Percentiles rank a stretch among this genome's conserved stretches.
These are phyloP conservation scores for Fremontodendron californicum DNA, from an alignment of 345 rosid genomes.

Conservation along the genomic window DNA sequence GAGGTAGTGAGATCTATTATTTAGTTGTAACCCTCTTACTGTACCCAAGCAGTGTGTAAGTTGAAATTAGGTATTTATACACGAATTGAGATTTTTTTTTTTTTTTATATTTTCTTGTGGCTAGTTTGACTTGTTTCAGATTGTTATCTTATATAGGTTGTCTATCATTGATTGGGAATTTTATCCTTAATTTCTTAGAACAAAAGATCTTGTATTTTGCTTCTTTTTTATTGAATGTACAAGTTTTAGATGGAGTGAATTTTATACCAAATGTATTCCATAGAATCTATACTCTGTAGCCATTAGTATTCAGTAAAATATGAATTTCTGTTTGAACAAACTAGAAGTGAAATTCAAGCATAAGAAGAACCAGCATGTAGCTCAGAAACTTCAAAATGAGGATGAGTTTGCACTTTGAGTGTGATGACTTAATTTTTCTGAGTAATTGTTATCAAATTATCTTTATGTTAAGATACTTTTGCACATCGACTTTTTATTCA, in stretches of 20 bases:
- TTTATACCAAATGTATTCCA: background rate
- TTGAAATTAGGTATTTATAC: slow-evolving; percentile 27
- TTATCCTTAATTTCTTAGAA: slow-evolving; percentile 15
- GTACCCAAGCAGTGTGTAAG: slow-evolving; percentile 25
- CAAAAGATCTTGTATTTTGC: slow-evolving; percentile 22
- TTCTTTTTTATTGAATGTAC: slow-evolving; percentile 22
- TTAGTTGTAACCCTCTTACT: slow-evolving; percentile 26
- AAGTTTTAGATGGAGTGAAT: slow-evolving; percentile 13
- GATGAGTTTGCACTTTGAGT: background rate
- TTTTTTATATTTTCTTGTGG: slow-evolving; percentile 9
- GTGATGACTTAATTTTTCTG: background rate
- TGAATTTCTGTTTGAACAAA: background rate
- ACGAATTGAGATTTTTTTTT: slow-evolving; percentile 16
- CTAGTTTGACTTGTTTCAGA: slow-evolving; percentile 18
- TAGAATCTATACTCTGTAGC: too few species aligned
- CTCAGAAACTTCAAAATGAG: background rate
- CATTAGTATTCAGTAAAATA: too few species aligned
- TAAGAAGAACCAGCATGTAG: too few species aligned
- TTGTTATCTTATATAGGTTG: slow-evolving; percentile 17
- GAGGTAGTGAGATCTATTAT: slow-evolving; percentile 23
- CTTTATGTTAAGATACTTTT: background rate
- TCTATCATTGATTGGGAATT: slow-evolving; percentile 20
- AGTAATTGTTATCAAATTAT: background rate
- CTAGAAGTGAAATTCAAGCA: background rate
- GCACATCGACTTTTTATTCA: background rate